Percentiles rank a stretch among this genome's conserved stretches.
phyloP scores from a whole-genome alignment of 371 early-diverging fungal genomes.

The Entomophthora muscae region DNA sequence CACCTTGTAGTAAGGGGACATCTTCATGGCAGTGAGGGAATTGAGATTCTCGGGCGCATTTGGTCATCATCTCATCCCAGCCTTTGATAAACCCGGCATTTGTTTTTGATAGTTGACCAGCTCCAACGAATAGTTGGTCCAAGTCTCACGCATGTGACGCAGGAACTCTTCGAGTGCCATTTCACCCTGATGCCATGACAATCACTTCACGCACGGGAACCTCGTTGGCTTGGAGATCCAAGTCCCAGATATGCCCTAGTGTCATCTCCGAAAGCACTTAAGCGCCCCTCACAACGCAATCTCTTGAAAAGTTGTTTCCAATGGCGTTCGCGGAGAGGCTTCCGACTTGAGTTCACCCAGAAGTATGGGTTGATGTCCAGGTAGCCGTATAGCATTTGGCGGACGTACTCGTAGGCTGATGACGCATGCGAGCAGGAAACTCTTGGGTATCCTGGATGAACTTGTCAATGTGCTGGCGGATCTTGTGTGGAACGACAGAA shows the following conservation, averaged over 20 bases:
- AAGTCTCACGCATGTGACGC: slow-evolving; percentile 78
- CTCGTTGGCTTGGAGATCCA: slow-evolving; percentile 80
- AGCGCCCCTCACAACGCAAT: slow-evolving; percentile 49
- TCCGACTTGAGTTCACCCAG: slow-evolving; percentile 83
- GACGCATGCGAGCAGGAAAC: slow-evolving; percentile 86
- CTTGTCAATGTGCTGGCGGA: slow-evolving; percentile 72
- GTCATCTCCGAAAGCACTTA: slow-evolving; percentile 69
- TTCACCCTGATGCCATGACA: slow-evolving; percentile 89
- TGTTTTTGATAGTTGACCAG: slow-evolving; percentile 93
- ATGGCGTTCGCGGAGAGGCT: slow-evolving; percentile 91
- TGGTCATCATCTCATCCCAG: slow-evolving; percentile 94
- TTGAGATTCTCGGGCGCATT: slow-evolving; percentile 89
- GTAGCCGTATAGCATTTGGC: slow-evolving; percentile 58
- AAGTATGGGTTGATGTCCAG: slow-evolving; percentile 66
- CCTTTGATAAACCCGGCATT: slow-evolving; percentile 87
- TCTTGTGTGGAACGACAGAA: slow-evolving; percentile 72
- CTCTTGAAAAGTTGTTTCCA: slow-evolving; percentile 86
- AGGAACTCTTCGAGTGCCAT: slow-evolving; percentile 97
- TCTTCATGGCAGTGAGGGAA: slow-evolving; percentile 89
- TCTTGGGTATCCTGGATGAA: slow-evolving; percentile 67
- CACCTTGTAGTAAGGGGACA: slow-evolving; percentile 91
- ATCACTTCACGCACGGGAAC: slow-evolving; percentile 66
- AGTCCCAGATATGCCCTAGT: slow-evolving; percentile 87
- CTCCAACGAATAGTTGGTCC: slow-evolving; percentile 82
- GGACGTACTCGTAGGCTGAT: slow-evolving; percentile 93